Evolutionary conservation across 176 grass and related monocot genomes (phyloP).

Genomic region (Oryza australiensis): DNA sequence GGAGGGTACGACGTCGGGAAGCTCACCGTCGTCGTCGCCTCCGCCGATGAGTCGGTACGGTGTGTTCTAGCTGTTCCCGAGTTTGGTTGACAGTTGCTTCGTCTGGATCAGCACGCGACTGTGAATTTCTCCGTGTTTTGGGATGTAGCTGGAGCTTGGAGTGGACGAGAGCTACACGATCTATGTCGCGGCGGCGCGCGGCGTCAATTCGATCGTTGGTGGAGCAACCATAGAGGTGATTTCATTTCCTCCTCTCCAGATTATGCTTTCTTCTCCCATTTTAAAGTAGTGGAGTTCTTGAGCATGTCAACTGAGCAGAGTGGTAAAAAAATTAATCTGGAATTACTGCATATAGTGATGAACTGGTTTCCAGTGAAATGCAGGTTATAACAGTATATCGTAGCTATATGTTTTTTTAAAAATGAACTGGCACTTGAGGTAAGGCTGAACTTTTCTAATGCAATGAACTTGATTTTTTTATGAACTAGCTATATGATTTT

Average conservation of each 20-base stretch:
- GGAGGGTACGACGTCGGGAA: conserved; percentile 47
- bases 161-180: conserved; percentile 91
- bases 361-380: neutral
- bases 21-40: conserved; percentile 76
- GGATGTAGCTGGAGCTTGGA: conserved; percentile 60
- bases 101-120: neutral
- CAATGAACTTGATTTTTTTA: no score
- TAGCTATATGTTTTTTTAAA: neutral
- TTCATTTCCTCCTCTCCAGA: neutral
- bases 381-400: neutral
- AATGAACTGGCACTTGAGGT: neutral
- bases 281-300: neutral
- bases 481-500: no score
- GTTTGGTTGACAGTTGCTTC: conserved; percentile 5
- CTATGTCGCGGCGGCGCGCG: conserved; percentile 42
- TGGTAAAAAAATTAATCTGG: neutral
- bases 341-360: neutral
- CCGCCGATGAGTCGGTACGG: conserved; percentile 72
- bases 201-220: conserved; percentile 60
- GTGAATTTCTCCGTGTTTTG: neutral
- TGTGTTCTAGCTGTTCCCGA: neutral
- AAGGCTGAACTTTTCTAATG: neutral
- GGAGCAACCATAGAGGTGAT: conserved; percentile 82
- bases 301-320: neutral
- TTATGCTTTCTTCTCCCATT: neutral